Base-by-base conservation (phyloP, 495 filamentous ascomycete genomes). In the Astrothelium subdiscretum region DNA sequence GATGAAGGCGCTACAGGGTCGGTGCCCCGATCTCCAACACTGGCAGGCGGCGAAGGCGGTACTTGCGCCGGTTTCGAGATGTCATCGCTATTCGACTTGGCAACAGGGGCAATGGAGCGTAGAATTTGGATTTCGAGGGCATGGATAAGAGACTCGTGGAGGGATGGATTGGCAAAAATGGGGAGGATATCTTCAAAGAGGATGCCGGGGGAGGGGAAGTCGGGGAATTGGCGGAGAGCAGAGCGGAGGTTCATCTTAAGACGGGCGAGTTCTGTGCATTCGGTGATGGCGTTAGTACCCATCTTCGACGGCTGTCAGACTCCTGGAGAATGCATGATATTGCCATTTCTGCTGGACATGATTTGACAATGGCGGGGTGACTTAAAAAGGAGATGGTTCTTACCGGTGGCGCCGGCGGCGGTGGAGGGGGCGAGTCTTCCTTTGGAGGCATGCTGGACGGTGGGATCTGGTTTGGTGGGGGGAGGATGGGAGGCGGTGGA, bases 141-240 rank as follows among this genome's bases (percentile, higher is more conserved):
- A 67, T 86, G 85, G 68, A 97, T 77, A 29, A 99, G 85, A 29
- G 83, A 79, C 61, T 79, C 78, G 76, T 97, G 94, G 58, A 91
- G 76, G 29, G 73, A 69, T n/a, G 84, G 83, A 67, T 89, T 79
- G 73, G 87, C 86, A 79, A 99, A 99, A 67, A 99, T 86, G 32
- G 94, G 95, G 63, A 99, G 85, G 77, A 99, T 97, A 76, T 99
- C 95, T 81, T 97, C 90, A 76, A 99, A 99, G 61, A 95, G 81
- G 72, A 99, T 91, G 73, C 95, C 95, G 5, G 88, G 87, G 58
- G 87, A 86, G 35, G 95, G 95, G 78, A 99, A 97, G 80, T 99
- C 91, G 63, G 88, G 87, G 78, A 88, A 96, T 75, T 88, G 87
- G 66, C 84, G 82, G 57, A 90, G 78, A 32, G 83, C 80, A 29